Base-by-base conservation (phyloP, 805 yeast species). In the Saturnispora bothae region DNA sequence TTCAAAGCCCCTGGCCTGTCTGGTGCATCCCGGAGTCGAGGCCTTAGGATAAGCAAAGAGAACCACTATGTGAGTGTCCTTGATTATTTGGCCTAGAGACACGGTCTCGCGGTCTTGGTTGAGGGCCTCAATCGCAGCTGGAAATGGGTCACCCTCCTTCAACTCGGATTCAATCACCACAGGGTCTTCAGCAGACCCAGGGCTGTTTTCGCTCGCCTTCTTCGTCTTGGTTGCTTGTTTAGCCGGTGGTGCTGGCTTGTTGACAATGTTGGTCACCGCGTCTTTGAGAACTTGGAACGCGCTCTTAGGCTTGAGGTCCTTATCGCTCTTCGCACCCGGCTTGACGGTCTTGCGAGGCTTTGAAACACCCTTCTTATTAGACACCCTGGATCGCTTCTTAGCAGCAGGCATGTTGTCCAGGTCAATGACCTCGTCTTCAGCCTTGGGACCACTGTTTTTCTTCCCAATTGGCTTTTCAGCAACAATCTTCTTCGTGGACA, bases 21-120 rank as follows among this genome's bases (percentile, higher is more conserved):
- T 73, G 1, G 98, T 89, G 60, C 98, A 92, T 3, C 98, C 98
- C 1, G 96, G 95, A 1, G 97, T 89, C 19, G 81, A 76, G 0
- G 97, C 97, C 53, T 71, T 79, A 38, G 97, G 97, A 54, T 88
- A 89, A 15, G 95, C 82, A 59, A 78, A 75, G 19, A 75, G 62
- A 16, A 77, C 64, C 21, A 77, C 66, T 12, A 74, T 59, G 15
- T 64, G 58, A 27, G 71, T 42, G 5, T 47, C 36, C 9, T 48
- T 48, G 0, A 61, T 56, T 15, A 53, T 39, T 19, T 54, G 45
- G 12, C 36, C 35, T 13, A 60, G 40, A 23, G 55, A 44, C 28
- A 61, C 47, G 3, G 39, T 32, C 15, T 49, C 35, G 3, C 45
- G 50, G 45, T 80, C 79, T 57, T 89, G 89, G 52, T 83, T 76